Percentiles rank a stretch among this genome's conserved stretches.
These are phyloP conservation scores for Aureobasidium zeae DNA, from an alignment of 2,329 filamentous ascomycete genomes.

Conservation along the genomic window DNA sequence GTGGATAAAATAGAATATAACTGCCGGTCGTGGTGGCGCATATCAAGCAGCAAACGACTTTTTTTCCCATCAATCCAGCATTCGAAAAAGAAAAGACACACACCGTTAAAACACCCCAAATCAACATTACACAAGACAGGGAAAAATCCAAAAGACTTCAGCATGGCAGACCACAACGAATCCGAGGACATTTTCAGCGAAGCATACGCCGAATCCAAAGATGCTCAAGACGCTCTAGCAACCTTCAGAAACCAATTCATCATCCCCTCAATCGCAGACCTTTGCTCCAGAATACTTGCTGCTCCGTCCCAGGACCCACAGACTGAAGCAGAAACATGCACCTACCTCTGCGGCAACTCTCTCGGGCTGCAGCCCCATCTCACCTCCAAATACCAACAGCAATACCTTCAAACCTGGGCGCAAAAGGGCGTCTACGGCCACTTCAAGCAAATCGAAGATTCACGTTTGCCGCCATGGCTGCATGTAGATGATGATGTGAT, in stretches of 20 bases:
- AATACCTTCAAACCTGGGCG: conserved; percentile 75
- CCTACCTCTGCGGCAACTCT: conserved; percentile 87
- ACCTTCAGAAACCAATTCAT: conserved; percentile 58
- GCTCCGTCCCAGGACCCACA: conserved; percentile 21
- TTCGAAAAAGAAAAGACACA: neutral
- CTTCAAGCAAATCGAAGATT: conserved; percentile 60
- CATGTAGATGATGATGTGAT: conserved; percentile 69
- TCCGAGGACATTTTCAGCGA: conserved; percentile 14
- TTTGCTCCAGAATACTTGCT: conserved; percentile 45
- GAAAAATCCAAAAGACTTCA: neutral
- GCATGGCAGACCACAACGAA: conserved; percentile 3
- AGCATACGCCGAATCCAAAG: conserved; percentile 20
- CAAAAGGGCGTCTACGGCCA: conserved; percentile 78
- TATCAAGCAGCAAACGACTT: too few species aligned
- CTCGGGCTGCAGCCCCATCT: conserved; percentile 72
- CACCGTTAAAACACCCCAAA: too few species aligned
- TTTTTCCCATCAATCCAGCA: too few species aligned
- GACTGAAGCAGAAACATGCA: conserved; percentile 38
- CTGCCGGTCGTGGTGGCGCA: too few species aligned
- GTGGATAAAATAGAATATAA: too few species aligned
- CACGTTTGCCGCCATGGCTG: conserved; percentile 62
- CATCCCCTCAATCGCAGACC: conserved; percentile 63
- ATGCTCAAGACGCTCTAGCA: conserved; percentile 32
- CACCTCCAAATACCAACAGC: conserved; percentile 55
- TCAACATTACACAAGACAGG: too few species aligned